phyloP scores from a whole-genome alignment of 139 green algal genomes.

The Chlamydomonas incerta region DNA sequence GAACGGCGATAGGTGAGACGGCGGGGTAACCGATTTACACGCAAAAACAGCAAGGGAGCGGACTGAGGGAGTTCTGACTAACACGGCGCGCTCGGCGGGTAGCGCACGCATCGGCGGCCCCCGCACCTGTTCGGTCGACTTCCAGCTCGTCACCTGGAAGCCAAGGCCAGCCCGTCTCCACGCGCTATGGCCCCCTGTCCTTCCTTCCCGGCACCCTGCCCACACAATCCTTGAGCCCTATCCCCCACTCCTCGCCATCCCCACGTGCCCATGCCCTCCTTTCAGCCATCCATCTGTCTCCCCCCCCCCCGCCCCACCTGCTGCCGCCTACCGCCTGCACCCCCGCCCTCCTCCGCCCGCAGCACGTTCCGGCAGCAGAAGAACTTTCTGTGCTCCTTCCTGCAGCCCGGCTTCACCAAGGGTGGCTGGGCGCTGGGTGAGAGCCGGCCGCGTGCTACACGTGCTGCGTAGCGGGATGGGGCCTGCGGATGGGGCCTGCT shows the following conservation, averaged over 20 bases:
- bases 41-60: neutral
- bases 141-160: too few species aligned
- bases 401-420: neutral
- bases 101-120: too few species aligned
- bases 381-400: slow-evolving; percentile 5
- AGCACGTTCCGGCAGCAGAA: slow-evolving; percentile 6
- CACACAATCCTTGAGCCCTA: too few species aligned
- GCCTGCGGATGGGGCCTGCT: too few species aligned
- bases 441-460: neutral
- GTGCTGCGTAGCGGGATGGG: too few species aligned
- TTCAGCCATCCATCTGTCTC: neutral
- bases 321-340: neutral
- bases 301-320: neutral
- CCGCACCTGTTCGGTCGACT: neutral
- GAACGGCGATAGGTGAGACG: neutral
- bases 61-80: neutral
- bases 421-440: neutral
- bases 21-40: neutral
- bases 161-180: too few species aligned
- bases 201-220: too few species aligned
- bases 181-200: too few species aligned
- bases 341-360: too few species aligned
- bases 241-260: too few species aligned
- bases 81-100: too few species aligned
- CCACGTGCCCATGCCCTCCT: too few species aligned